Evolutionary conservation across 2,329 filamentous ascomycete species (phyloP).

Genomic region (Metarhizium anisopliae): DNA sequence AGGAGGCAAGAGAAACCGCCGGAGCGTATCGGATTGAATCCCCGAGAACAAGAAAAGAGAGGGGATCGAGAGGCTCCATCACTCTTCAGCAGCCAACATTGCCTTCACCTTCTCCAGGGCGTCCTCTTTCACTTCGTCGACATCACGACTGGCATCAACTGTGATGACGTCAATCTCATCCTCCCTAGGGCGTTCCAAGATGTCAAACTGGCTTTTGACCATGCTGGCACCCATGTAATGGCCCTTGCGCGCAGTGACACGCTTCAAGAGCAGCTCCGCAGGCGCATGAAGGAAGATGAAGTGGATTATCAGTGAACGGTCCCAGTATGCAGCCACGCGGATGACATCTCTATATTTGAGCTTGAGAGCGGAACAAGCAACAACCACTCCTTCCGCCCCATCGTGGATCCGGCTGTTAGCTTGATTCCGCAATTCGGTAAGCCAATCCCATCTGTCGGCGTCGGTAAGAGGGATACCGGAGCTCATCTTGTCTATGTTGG

Average conservation of each 20-base stretch:
- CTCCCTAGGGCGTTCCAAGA: slow-evolving; percentile 69
- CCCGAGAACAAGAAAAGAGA: neutral
- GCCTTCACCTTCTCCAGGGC: slow-evolving; percentile 48
- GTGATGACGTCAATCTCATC: slow-evolving; percentile 65
- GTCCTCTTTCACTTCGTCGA: slow-evolving; percentile 51
- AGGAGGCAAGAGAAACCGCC: neutral
- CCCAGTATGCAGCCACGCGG: slow-evolving; percentile 68
- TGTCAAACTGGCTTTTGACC: slow-evolving; percentile 86
- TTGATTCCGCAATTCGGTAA: slow-evolving; percentile 66
- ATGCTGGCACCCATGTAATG: slow-evolving; percentile 97
- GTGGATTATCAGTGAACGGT: slow-evolving; percentile 67
- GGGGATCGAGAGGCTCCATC: neutral
- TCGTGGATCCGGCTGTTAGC: slow-evolving; percentile 46
- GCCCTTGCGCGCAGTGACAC: slow-evolving; percentile 65
- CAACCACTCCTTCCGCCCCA: slow-evolving; percentile 67
- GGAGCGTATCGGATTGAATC: neutral
- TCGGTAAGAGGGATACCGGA: slow-evolving; percentile 78
- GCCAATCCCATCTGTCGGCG: slow-evolving; percentile 95
- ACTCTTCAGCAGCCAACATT: slow-evolving; percentile 31
- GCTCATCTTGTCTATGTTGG: slow-evolving; percentile 89
- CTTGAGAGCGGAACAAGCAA: slow-evolving; percentile 94
- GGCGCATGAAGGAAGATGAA: slow-evolving; percentile 84
- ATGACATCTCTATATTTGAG: slow-evolving; percentile 94
- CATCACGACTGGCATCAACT: slow-evolving; percentile 55
- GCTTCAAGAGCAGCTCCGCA: slow-evolving; percentile 64